Conservation (phyloP, 2,329 filamentous ascomycete species). For the Lachnellula cervina region DNA sequence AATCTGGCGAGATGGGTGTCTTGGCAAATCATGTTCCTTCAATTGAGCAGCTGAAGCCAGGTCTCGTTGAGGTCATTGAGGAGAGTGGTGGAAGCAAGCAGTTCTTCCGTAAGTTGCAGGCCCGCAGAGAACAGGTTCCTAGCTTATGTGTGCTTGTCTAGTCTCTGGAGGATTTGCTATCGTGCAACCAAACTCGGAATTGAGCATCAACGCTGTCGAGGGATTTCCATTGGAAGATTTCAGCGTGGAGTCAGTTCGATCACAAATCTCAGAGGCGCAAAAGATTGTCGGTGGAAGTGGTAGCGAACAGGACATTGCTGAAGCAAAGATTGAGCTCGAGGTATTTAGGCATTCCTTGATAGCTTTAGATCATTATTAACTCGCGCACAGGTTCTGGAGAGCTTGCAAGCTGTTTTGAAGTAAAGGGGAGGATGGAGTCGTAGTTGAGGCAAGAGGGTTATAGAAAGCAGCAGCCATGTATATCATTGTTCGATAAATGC, state of each 20-base stretch:
- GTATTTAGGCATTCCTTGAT: conserved; percentile 44
- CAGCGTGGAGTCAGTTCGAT: conserved; percentile 81
- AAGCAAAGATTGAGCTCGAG: conserved; percentile 99
- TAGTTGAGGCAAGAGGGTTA: conserved; percentile 17
- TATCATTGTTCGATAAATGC: conserved; percentile 31
- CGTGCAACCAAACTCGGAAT: conserved; percentile 86
- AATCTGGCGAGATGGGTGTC: conserved; percentile 98
- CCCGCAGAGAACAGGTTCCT: background rate
- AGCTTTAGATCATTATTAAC: conserved; percentile 17
- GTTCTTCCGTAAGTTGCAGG: conserved; percentile 83
- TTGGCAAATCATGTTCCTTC: conserved; percentile 98
- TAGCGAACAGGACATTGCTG: conserved; percentile 94
- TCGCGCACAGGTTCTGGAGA: conserved; percentile 70
- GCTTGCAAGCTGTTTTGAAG: conserved; percentile 74
- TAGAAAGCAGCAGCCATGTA: conserved; percentile 30
- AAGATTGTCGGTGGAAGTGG: conserved; percentile 88
- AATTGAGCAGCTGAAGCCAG: conserved; percentile 98
- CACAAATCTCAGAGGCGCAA: conserved; percentile 90
- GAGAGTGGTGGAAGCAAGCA: conserved; percentile 87
- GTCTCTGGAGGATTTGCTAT: conserved; percentile 96
- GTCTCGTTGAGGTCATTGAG: conserved; percentile 91
- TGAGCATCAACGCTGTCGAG: conserved; percentile 99
- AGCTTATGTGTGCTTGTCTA: conserved; percentile 35
- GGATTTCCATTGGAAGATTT: conserved; percentile 94
- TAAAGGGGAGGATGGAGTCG: conserved; percentile 41